These are phyloP conservation scores for Nymphaea colorata DNA, from an alignment of 164 flowering plant species.

Conservation along the genomic window DNA sequence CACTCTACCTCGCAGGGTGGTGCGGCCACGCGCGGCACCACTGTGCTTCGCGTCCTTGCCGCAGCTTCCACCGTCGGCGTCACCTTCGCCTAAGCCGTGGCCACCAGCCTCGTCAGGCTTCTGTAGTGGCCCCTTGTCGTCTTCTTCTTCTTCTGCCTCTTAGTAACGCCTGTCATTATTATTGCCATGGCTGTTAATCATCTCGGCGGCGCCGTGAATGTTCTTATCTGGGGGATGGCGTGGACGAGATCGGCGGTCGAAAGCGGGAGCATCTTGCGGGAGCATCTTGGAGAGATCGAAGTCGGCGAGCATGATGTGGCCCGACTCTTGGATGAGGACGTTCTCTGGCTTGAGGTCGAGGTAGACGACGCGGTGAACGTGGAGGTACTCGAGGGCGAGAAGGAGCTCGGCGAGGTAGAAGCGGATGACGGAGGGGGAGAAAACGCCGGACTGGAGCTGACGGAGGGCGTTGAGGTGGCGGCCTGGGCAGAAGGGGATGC, in stretches of 20 bases:
- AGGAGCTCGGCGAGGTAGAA: slow-evolving; percentile 72
- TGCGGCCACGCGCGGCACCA: background rate
- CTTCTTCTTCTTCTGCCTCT: background rate
- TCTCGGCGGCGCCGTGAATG: too few species aligned
- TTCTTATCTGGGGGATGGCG: too few species aligned
- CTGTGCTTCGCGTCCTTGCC: slow-evolving; percentile 8
- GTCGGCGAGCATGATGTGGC: slow-evolving; percentile 69
- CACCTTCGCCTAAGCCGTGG: slow-evolving; percentile 1
- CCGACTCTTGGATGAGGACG: slow-evolving; percentile 52
- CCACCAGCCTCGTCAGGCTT: background rate
- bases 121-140: background rate
- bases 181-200: too few species aligned
- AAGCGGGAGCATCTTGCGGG: too few species aligned
- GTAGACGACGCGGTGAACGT: slow-evolving; percentile 52
- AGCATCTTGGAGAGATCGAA: slow-evolving; percentile 55
- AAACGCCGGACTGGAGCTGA: slow-evolving; percentile 42
- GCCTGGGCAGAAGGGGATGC: slow-evolving; percentile 87
- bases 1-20: too few species aligned
- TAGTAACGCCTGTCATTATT: too few species aligned
- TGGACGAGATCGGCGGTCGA: too few species aligned
- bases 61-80: background rate
- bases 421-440: slow-evolving; percentile 47
- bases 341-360: slow-evolving; percentile 84
- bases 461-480: slow-evolving; percentile 90
- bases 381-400: slow-evolving; percentile 61